phyloP scores from a whole-genome alignment of 371 early-diverging fungal genomes.

The Apophysomyces trapeziformis region DNA sequence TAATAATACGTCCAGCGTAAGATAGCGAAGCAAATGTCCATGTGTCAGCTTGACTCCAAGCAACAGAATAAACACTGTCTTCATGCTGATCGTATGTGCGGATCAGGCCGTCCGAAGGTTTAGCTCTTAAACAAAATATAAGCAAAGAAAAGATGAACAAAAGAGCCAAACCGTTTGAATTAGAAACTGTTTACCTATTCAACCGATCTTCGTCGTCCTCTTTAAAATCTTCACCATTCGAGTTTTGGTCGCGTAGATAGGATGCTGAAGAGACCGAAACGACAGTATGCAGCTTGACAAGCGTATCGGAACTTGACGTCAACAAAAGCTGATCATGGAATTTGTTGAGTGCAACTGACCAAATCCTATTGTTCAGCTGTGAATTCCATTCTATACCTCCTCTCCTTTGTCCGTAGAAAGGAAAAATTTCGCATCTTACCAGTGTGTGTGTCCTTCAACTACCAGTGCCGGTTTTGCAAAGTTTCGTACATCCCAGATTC shows the following conservation, averaged over 20 bases:
- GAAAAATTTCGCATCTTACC: conserved; percentile 48
- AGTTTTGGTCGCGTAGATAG: conserved; percentile 41
- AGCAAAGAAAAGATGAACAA: not conserved
- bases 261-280: conserved; percentile 84
- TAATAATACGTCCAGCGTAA: conserved; percentile 89
- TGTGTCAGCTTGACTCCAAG: conserved; percentile 90
- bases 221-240: conserved; percentile 29
- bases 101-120: conserved; percentile 81
- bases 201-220: conserved; percentile 32
- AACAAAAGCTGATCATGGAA: conserved; percentile 91
- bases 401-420: not conserved
- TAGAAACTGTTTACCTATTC: conserved; percentile 18
- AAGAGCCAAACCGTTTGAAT: too few species aligned
- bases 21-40: conserved; percentile 96
- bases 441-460: conserved; percentile 82
- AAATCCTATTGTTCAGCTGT: conserved; percentile 61
- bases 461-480: conserved; percentile 57
- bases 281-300: conserved; percentile 82
- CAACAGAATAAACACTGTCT: conserved; percentile 87
- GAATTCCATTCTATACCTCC: not conserved
- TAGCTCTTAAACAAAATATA: conserved; percentile 29
- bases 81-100: conserved; percentile 90
- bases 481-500: conserved; percentile 85
- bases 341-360: conserved; percentile 82
- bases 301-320: conserved; percentile 82